phyloP scores from a whole-genome alignment of 2,329 filamentous ascomycete species.

The Colletotrichum scovillei region DNA sequence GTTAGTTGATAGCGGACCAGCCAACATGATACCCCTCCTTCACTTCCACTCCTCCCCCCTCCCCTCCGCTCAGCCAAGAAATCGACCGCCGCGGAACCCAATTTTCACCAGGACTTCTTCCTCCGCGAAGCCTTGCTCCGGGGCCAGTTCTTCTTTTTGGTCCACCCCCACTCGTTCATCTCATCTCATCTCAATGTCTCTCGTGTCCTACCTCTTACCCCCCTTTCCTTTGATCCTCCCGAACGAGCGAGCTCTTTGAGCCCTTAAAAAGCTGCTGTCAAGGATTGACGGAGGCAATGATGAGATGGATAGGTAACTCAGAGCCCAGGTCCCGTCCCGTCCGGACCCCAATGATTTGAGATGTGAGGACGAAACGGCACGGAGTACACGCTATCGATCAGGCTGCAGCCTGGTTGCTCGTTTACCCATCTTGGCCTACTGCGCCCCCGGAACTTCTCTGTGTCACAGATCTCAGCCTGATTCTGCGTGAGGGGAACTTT shows the following conservation, averaged over 20 bases:
- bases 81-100: background rate
- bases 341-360: too few species aligned
- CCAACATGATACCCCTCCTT: background rate
- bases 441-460: background rate
- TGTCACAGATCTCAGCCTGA: background rate
- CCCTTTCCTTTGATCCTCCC: too few species aligned
- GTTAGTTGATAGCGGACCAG: background rate
- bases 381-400: background rate
- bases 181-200: background rate
- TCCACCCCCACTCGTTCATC: slow-evolving; percentile 15
- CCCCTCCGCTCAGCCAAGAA: background rate
- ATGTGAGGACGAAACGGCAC: too few species aligned
- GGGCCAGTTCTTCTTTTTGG: background rate
- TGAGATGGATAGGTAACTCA: too few species aligned
- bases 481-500: background rate
- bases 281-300: too few species aligned
- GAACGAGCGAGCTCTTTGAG: background rate
- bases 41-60: too few species aligned
- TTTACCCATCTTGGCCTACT: too few species aligned
- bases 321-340: too few species aligned
- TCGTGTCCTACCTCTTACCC: background rate
- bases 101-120: background rate
- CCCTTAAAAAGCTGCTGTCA: too few species aligned
- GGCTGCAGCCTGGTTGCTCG: background rate
- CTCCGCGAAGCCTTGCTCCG: background rate